Evolutionary conservation across 2,329 filamentous ascomycete genomes (phyloP), one percentile per base, ranked within the genome.

Genomic region (Aspergillus phoenicis): DNA sequence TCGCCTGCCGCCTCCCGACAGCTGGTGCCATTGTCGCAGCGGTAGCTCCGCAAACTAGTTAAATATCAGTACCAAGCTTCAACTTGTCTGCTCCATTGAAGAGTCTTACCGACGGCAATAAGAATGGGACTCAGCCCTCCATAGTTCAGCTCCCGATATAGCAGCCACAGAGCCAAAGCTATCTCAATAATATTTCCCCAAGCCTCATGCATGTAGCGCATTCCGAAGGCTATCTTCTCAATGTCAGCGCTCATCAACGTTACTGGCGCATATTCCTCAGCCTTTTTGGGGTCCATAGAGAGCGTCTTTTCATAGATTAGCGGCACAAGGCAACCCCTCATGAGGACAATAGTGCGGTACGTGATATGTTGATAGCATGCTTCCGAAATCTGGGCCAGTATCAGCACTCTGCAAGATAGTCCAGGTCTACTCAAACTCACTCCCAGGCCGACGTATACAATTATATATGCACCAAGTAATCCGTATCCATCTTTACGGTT

Each of bases 231-330:
- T 30, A 76, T 67, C 8, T 70, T 65, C 39, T 75, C 71, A 3
- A 75, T 64, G 62, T 77, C 75, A 8, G 70, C 67, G 55, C 68
- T 71, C 72, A 76, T 76, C 4, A 77, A 62, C 0, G 74, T 77
- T 8, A 75, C 22, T 3, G 72, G 66, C 1, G 68, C 66, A 1
- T 65, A 57, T 22, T 64, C 66, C 15, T 65, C 64, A 1, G 52
- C 52, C 0, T 62, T 58, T 0, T 62, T 56, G 2, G 68, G 28
- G 4, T 60, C 63, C 26, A 66, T 51, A 13, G 68, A 57, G 3
- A 73, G 69, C 0, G 73, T 71, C 58, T 75, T 73, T 24, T 63
- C 65, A 58, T 77, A 80, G 10, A 80, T 69, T 36, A 73, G 69
- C n/a, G 45, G 33, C 0, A 36, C 47, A 17, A 51, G 47, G n/a